These are phyloP conservation scores for Gigaspora rosea DNA, from an alignment of 192 early-diverging fungal genomes.

Conservation along the genomic window DNA sequence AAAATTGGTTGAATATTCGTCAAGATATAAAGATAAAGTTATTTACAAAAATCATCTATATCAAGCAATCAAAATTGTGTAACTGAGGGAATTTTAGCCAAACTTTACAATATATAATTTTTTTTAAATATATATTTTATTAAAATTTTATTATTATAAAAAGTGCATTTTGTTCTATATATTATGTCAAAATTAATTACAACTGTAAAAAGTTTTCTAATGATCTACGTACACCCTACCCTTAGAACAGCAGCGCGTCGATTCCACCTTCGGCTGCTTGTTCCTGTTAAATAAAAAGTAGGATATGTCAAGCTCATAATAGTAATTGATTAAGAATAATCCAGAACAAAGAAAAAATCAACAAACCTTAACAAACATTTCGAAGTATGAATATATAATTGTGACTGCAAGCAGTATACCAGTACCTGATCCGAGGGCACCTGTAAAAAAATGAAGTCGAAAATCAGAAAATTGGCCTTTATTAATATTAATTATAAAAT, in stretches of 20 bases:
- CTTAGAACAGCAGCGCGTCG: conserved; percentile 26
- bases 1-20: no score
- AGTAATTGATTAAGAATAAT: not conserved
- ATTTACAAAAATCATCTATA: no score
- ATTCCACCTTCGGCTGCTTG: conserved; percentile 32
- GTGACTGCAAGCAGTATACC: conserved; percentile 98
- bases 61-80: no score
- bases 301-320: not conserved
- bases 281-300: conserved; percentile 14
- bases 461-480: not conserved
- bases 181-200: no score
- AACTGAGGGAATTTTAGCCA: no score
- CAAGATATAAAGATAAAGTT: no score
- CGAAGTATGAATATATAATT: conserved; percentile 99
- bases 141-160: no score
- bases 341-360: not conserved
- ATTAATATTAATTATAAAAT: not conserved
- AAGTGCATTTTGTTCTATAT: no score
- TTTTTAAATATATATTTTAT: no score
- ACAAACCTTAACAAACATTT: conserved; percentile 89
- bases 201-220: no score
- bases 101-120: no score
- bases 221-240: no score
- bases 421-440: conserved; percentile 98
- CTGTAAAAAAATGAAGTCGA: not conserved